These are phyloP conservation scores for Penicillium sp. DNA, from an alignment of 2,329 filamentous ascomycete genomes.

Conservation along the genomic window DNA sequence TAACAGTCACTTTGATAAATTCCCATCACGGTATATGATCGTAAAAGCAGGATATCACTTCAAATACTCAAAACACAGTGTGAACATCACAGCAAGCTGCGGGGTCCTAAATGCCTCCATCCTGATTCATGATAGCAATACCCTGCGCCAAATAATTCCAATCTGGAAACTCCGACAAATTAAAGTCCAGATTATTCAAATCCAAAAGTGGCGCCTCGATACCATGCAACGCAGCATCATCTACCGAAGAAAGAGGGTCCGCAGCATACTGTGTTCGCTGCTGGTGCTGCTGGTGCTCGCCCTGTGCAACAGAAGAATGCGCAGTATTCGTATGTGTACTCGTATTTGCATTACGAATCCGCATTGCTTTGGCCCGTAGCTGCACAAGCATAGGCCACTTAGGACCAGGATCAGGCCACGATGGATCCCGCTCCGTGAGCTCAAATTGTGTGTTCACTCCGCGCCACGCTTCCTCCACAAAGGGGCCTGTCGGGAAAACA, in stretches of 20 bases:
- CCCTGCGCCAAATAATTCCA: slow-evolving; percentile 21
- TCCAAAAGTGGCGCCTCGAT: slow-evolving; percentile 6
- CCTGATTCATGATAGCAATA: slow-evolving; percentile 11
- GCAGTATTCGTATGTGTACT: no score
- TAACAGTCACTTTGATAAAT: no score
- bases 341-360: slow-evolving; percentile 1
- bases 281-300: background rate
- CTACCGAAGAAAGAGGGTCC: background rate
- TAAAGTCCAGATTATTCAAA: slow-evolving; percentile 20
- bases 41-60: no score
- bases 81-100: no score
- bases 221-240: background rate
- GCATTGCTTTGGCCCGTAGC: slow-evolving; percentile 20
- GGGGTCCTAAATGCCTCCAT: background rate
- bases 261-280: no score
- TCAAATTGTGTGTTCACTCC: slow-evolving; percentile 15
- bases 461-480: slow-evolving; percentile 36
- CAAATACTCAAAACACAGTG: no score
- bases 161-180: slow-evolving; percentile 19
- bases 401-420: slow-evolving; percentile 21
- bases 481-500: slow-evolving; percentile 35
- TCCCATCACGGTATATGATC: no score
- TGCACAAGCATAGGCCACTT: slow-evolving; percentile 25
- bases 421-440: slow-evolving; percentile 15
- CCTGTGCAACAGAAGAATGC: background rate